These are phyloP conservation scores for Azolla pinnata DNA, from an alignment of 75 land plant species.

Conservation along the genomic window DNA sequence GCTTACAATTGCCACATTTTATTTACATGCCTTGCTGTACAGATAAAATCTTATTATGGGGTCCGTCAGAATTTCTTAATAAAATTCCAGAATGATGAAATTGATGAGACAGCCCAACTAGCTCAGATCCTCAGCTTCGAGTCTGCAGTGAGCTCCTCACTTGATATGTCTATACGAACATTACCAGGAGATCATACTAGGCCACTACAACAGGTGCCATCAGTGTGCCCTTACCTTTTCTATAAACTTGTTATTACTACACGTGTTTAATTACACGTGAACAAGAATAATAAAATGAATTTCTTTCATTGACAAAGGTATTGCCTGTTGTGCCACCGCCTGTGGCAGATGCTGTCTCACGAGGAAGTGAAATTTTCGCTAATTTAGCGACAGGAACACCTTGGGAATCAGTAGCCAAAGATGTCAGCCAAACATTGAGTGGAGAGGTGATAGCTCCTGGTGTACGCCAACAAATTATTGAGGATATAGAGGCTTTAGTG, in stretches of 20 bases:
- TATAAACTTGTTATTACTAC: too few species aligned
- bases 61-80: slow-evolving; percentile 72
- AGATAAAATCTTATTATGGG: slow-evolving; percentile 92
- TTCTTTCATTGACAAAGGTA: slow-evolving; percentile 35
- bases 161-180: slow-evolving; percentile 79
- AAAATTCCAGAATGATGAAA: slow-evolving; percentile 77
- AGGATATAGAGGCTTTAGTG: slow-evolving; percentile 57
- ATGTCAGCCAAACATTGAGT: slow-evolving; percentile 58
- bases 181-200: slow-evolving; percentile 88
- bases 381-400: slow-evolving; percentile 78
- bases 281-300: too few species aligned
- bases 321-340: slow-evolving; percentile 82
- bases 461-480: slow-evolving; percentile 42
- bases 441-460: slow-evolving; percentile 36
- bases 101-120: slow-evolving; percentile 78
- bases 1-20: too few species aligned
- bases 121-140: slow-evolving; percentile 66
- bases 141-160: slow-evolving; percentile 69
- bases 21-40: slow-evolving; percentile 7
- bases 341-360: slow-evolving; percentile 75
- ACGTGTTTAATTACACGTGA: too few species aligned
- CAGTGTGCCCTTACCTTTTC: too few species aligned
- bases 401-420: slow-evolving; percentile 77
- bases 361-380: slow-evolving; percentile 70
- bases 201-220: slow-evolving; percentile 71